Conservation (phyloP, 2,329 filamentous ascomycete genomes). For the Acarospora socialis region DNA sequence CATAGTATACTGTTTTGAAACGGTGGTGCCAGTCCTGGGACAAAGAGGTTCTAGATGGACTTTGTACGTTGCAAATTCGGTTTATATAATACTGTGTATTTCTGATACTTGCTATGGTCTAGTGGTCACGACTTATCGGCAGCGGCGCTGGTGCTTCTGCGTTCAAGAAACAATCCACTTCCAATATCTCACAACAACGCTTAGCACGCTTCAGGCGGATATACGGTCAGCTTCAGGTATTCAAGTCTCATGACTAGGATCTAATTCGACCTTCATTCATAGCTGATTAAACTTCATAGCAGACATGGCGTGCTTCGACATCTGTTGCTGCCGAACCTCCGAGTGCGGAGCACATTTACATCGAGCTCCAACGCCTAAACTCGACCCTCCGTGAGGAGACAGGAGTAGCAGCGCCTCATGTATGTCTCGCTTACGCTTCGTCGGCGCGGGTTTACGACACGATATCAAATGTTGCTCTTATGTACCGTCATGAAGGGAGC, state of each 20-base stretch:
- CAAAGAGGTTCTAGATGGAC: too few relatives aligned
- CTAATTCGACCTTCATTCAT: too few relatives aligned
- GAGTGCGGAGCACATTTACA: slow-evolving; percentile 35
- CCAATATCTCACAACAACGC: slow-evolving; percentile 44
- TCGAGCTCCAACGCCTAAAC: slow-evolving; percentile 41
- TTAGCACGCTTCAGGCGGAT: slow-evolving; percentile 46
- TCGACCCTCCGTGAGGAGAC: slow-evolving; percentile 76
- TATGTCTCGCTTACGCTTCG: slow-evolving; percentile 77
- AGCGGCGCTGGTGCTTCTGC: slow-evolving; percentile 34
- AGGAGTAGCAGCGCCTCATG: slow-evolving; percentile 73
- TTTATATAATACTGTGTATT: slow-evolving; percentile 3
- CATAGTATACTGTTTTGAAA: too few relatives aligned
- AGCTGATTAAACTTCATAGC: slow-evolving; percentile 18
- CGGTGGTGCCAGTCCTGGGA: too few relatives aligned
- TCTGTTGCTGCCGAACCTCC: slow-evolving; percentile 37
- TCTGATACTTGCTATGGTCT: slow-evolving; percentile 2
- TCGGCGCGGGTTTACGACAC: slow-evolving; percentile 79
- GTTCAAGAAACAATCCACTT: slow-evolving; percentile 34
- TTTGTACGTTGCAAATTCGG: slow-evolving; percentile 26
- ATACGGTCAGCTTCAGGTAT: slow-evolving; percentile 44
- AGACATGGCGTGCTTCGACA: slow-evolving; percentile 46
- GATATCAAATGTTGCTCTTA: slow-evolving; percentile 75
- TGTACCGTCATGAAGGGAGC: slow-evolving; percentile 71
- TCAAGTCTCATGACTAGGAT: too few relatives aligned
- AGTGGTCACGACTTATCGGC: slow-evolving; percentile 51